Evolutionary conservation across 306 rosid genomes (phyloP).

Genomic region (Myrica gale): DNA sequence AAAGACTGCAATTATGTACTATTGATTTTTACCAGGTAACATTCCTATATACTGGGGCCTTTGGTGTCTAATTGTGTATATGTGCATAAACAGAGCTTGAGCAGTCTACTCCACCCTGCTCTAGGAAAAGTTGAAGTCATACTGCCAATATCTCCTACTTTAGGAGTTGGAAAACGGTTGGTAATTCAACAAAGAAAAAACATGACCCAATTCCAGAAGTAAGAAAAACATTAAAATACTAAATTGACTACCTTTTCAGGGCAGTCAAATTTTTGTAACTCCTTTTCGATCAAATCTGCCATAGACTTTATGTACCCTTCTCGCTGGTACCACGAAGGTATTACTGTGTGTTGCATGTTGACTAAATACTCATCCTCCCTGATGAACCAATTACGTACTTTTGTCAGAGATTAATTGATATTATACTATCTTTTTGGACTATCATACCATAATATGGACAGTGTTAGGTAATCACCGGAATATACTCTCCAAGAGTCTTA

Average conservation of each 20-base stretch:
- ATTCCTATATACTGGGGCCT: no score
- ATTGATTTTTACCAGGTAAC: background rate
- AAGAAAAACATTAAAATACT: constrained; percentile 11
- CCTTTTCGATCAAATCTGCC: constrained; percentile 91
- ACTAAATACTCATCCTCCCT: constrained; percentile 95
- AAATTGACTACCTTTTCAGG: constrained; percentile 57
- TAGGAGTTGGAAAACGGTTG: no score
- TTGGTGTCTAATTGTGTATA: no score
- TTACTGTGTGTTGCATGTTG: constrained; percentile 98
- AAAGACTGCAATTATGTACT: no score
- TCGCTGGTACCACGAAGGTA: constrained; percentile 98
- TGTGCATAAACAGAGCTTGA: no score
- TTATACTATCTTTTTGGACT: constrained; percentile 9
- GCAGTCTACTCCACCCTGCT: no score
- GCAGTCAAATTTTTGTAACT: constrained; percentile 52
- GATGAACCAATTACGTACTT: constrained; percentile 28
- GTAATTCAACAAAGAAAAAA: background rate
- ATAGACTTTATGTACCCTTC: constrained; percentile 94
- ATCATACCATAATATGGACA: constrained; percentile 10
- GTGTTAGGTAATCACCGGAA: constrained; percentile 55
- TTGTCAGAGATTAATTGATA: constrained; percentile 27
- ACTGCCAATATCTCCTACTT: no score
- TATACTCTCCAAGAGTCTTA: constrained; percentile 93
- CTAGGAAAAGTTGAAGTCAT: no score
- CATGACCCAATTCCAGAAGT: background rate